Conservation (phyloP, 257 asterid species). For the Lithospermum erythrorhizon region DNA sequence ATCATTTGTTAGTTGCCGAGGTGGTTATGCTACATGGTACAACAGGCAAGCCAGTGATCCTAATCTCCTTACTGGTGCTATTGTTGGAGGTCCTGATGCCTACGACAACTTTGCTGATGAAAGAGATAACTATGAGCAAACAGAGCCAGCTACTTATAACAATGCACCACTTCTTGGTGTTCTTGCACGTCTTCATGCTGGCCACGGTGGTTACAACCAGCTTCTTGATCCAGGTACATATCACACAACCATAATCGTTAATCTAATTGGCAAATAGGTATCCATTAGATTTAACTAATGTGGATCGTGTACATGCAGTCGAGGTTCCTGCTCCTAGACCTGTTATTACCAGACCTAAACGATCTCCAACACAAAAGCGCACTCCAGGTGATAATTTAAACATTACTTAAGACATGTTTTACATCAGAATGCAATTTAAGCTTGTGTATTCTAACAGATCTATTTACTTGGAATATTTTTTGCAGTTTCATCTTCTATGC, state of each 20-base stretch:
- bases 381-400: slow-evolving; percentile 39
- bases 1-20: slow-evolving; percentile 73
- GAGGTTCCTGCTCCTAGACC: slow-evolving; percentile 39
- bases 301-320: slow-evolving; percentile 21
- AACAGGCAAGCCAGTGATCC: slow-evolving; percentile 73
- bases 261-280: neutral
- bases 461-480: neutral
- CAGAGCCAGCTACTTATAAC: slow-evolving; percentile 97
- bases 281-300: neutral
- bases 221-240: slow-evolving; percentile 66
- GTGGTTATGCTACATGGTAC: slow-evolving; percentile 95
- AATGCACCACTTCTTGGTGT: slow-evolving; percentile 82
- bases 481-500: slow-evolving; percentile 38
- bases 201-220: slow-evolving; percentile 64
- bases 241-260: neutral
- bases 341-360: slow-evolving; percentile 24
- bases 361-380: slow-evolving; percentile 34
- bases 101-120: slow-evolving; percentile 92
- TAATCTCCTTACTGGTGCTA: slow-evolving; percentile 76
- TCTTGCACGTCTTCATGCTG: slow-evolving; percentile 75
- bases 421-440: neutral
- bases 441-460: neutral
- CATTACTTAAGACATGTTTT: neutral
- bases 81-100: slow-evolving; percentile 99
- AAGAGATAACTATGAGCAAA: slow-evolving; percentile 90